phyloP scores from a whole-genome alignment of 495 filamentous ascomycete species.

The Lophiostoma macrostomum region DNA sequence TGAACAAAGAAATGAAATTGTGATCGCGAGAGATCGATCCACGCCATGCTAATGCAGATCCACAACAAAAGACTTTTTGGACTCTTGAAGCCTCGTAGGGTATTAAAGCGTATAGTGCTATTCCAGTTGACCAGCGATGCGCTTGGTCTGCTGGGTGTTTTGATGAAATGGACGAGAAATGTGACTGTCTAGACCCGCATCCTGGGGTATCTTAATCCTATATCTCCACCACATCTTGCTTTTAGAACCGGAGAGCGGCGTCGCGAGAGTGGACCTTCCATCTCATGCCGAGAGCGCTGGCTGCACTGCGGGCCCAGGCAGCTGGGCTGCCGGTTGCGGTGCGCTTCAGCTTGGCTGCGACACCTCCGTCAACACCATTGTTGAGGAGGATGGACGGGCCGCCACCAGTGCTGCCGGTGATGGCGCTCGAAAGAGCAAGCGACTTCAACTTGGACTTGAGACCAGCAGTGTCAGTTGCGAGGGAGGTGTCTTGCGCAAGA shows the following conservation, averaged over 20 bases:
- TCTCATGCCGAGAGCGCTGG: constrained; percentile 1
- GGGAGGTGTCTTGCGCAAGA: constrained; percentile 35
- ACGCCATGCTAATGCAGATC: too few species aligned
- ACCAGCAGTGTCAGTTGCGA: constrained; percentile 39
- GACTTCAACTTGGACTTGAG: constrained; percentile 44
- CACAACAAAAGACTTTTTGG: too few species aligned
- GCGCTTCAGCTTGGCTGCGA: constrained; percentile 17
- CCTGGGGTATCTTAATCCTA: too few species aligned
- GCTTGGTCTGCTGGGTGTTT: too few species aligned
- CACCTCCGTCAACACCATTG: constrained; percentile 33
- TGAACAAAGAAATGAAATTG: too few species aligned
- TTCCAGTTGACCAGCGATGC: too few species aligned
- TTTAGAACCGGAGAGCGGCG: constrained; percentile 15
- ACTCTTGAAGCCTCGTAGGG: too few species aligned
- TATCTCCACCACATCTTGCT: too few species aligned
- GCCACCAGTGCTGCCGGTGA: constrained; percentile 16
- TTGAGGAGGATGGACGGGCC: constrained; percentile 35
- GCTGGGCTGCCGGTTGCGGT: constrained; percentile 17
- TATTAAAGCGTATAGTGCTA: too few species aligned
- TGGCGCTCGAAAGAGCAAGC: constrained; percentile 19
- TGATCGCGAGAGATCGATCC: too few species aligned
- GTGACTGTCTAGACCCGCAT: too few species aligned
- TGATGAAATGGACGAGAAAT: too few species aligned
- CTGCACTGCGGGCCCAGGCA: constrained; percentile 15
- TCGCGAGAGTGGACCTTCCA: constrained; percentile 15